Percentiles rank a stretch among this genome's conserved stretches.
Conservation (phyloP, 2,329 filamentous ascomycete species). For the Escovopsis weberi region DNA sequence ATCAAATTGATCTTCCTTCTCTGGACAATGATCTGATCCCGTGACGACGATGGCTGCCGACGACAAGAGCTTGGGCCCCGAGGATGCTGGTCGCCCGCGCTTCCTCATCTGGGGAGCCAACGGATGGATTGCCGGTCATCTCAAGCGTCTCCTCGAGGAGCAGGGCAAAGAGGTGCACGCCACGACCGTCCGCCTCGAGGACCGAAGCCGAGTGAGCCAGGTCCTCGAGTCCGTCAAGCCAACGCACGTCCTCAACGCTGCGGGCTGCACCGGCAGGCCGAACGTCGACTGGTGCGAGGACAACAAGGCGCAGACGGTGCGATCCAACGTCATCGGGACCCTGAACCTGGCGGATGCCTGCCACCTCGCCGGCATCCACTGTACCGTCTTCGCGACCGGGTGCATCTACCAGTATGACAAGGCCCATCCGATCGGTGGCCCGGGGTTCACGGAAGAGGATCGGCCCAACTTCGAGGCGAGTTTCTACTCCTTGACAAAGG, state of each 20-base stretch:
- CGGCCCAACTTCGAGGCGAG: constrained; percentile 49
- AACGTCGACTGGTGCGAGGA: constrained; percentile 62
- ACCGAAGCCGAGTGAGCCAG: constrained; percentile 39
- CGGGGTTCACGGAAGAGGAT: constrained; percentile 47
- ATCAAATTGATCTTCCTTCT: too few relatives aligned
- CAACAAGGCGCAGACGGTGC: constrained; percentile 51
- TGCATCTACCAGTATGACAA: constrained; percentile 54
- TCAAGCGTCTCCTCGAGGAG: constrained; percentile 40
- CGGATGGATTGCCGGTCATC: constrained; percentile 49
- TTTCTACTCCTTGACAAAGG: constrained; percentile 55
- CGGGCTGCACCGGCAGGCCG: constrained; percentile 50
- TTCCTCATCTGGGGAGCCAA: constrained; percentile 52
- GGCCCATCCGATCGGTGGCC: constrained; percentile 42
- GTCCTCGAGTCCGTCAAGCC: constrained; percentile 45
- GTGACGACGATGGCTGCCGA: too few relatives aligned
- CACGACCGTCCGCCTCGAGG: constrained; percentile 52
- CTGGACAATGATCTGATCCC: too few relatives aligned
- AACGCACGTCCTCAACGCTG: constrained; percentile 52
- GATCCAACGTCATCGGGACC: constrained; percentile 52
- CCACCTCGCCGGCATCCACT: constrained; percentile 42
- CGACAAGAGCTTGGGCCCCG: too few relatives aligned
- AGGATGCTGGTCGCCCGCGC: constrained; percentile 10
- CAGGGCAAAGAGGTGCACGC: constrained; percentile 46
- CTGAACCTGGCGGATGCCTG: constrained; percentile 49
- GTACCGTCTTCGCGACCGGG: constrained; percentile 52